Base-by-base conservation (phyloP, 2,329 filamentous ascomycete species). In the Verticillium dahliae region DNA sequence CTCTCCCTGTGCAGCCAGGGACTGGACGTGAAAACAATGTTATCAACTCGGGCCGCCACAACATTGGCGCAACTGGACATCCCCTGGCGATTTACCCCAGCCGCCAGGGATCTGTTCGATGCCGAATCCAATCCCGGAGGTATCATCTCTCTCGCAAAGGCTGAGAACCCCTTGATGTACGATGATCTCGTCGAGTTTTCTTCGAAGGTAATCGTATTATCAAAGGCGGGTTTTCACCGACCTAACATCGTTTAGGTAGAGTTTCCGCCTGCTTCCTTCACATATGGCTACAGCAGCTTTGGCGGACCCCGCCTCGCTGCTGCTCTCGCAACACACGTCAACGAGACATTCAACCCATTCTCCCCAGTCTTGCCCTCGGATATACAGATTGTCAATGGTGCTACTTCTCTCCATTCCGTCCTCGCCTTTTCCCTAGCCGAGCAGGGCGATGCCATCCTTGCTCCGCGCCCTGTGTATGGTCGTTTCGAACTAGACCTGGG, bases 401-500 rank as follows among this genome's bases (percentile, higher is more conserved):
- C 73, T n/a, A 77, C 75, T 5, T 68, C 74, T 31, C 72, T 77
- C 61, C 75, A 79, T 33, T 75, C 76, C 33, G 69, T 76, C 33
- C 71, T 78, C 4, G 73, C 74, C 0, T 79, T 75, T 72, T 71
- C 69, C 4, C 62, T 79, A 11, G 72, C 73, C 0, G 70, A 79
- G 39, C 68, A 73, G 0, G 71, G 74, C 3, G 75, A 79, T 2
- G 75, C 70, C 1, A 70, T 80, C n/a, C 64, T 80, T 11, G 68
- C 74, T 1, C 75, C 74, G 37, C 68, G 73, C 1, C 78, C 78
- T 1, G 70, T 76, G 6, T 84, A 83, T 59, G 80, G 80, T 4
- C 76, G 77, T 2, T 83, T 84, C 61, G 74, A 81, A 41, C 70
- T 77, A 3, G 81, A 84, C 63, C 78, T 83, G 38, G 72, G 73